phyloP scores from a whole-genome alignment of 352 stramenopile genomes.

The Pythium insidiosum region DNA sequence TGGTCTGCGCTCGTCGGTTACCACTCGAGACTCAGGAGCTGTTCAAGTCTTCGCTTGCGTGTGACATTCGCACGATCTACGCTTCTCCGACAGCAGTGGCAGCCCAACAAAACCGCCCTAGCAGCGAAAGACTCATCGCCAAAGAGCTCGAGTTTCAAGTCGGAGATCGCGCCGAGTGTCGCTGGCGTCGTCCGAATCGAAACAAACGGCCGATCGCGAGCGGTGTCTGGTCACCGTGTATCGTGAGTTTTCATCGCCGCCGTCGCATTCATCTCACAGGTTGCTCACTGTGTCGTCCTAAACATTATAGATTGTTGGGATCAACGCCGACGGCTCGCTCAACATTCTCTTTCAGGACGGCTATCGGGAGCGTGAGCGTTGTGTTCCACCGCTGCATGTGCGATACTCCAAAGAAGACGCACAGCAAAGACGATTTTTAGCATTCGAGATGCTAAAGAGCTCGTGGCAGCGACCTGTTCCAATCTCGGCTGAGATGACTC shows the following conservation, averaged over 20 bases:
- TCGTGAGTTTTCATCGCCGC: conserved; percentile 1
- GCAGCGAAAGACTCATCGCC: no score
- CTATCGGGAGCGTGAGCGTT: not conserved
- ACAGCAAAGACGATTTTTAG: not conserved
- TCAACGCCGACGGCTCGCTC: no score
- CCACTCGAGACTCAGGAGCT: conserved; percentile 31
- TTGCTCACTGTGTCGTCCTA: no score
- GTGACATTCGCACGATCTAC: conserved; percentile 35
- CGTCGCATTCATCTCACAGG: not conserved
- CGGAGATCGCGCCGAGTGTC: conserved; percentile 40
- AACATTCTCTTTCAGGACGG: not conserved
- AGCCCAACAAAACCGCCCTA: not conserved
- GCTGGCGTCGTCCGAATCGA: conserved; percentile 29
- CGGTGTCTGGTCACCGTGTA: conserved; percentile 28
- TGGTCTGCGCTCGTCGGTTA: conserved; percentile 29
- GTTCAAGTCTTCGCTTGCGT: conserved; percentile 25
- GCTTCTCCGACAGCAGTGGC: not conserved
- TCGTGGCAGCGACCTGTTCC: not conserved
- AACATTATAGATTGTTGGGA: no score
- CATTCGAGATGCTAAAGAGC: not conserved
- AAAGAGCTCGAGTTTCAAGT: conserved; percentile 16
- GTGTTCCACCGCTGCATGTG: not conserved
- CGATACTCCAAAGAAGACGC: not conserved
- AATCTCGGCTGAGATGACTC: not conserved
- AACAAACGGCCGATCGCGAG: conserved; percentile 7